Evolutionary conservation across 23 red algal genomes (phyloP), one percentile per base, ranked within the genome.

Genomic region (Gracilariopsis chorda): DNA sequence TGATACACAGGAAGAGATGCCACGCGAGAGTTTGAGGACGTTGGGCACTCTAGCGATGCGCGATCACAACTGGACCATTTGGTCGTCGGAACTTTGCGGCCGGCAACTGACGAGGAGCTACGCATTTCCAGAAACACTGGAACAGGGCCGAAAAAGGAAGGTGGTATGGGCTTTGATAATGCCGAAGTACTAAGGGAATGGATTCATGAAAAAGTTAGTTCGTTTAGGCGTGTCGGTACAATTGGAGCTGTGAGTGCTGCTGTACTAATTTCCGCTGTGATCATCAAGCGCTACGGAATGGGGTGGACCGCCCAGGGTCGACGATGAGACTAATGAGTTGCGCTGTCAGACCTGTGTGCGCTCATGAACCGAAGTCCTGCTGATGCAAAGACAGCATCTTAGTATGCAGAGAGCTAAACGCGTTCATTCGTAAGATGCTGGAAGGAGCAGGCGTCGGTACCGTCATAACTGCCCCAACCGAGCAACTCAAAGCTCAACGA

Each of bases 21-120:
- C 19, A 94, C 91, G 48, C 90, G 96, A 7, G 96, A 98, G 80
- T 98, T 98, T 74, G 96, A 98, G 72, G 96, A 98, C 46, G 96
- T 98, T 4, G 96, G 96, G 7, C 96, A 98, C 53, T 98, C 96
- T 14, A 84, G 90, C 77, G 88, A 92, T 25, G 96, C 96, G 51
- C 87, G 96, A n/a, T 78, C 93, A 58, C 80, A 63, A 35, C 90
- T 94, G 16, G 68, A 94, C 20, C 70, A 86, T n/a, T 79, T 95
- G 8, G 89, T 92, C 24, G 79, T 98, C 35, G 96, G 96, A 2
- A 80, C 57, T 16, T 45, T 96, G 33, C 88, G 94, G 47, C 51
- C 78, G 21, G 71, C 87, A 19, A 96, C 94, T 7, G 60, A 83
- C 29, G 94, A 87, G 47, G 94, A 94, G 36, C 44, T 89, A 28